Percentiles rank a stretch among this genome's conserved stretches.
phyloP scores from a whole-genome alignment of 495 filamentous ascomycete genomes.

The Xylaria nigripes region DNA sequence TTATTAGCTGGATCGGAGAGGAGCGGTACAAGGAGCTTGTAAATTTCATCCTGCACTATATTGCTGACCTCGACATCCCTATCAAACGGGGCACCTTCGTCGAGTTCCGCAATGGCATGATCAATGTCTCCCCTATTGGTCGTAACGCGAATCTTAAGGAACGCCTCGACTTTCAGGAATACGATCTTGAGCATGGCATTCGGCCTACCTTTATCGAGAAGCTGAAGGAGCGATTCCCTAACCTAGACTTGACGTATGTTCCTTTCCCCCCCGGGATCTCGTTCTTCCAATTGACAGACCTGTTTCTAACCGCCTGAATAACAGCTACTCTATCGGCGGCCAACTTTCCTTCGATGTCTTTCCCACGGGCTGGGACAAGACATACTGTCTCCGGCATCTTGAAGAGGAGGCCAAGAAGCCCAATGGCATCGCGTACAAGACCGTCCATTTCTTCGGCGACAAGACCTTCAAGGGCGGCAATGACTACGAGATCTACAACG shows the following conservation, averaged over 20 bases:
- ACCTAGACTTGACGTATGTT: conserved; percentile 74
- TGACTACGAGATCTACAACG: conserved; percentile 86
- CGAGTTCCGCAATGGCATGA: conserved; percentile 96
- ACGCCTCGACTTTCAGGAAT: conserved; percentile 68
- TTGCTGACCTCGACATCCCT: conserved; percentile 80
- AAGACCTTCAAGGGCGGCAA: conserved; percentile 86
- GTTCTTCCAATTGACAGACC: background rate
- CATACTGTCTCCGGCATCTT: conserved; percentile 86
- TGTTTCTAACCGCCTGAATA: background rate
- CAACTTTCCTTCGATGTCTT: conserved; percentile 99
- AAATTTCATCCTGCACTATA: conserved; percentile 77
- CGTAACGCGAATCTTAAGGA: conserved; percentile 78
- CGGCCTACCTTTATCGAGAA: conserved; percentile 62
- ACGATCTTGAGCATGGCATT: conserved; percentile 67
- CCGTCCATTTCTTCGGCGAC: conserved; percentile 97
- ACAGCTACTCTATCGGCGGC: conserved; percentile 84
- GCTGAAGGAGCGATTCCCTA: conserved; percentile 70
- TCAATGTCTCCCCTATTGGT: conserved; percentile 90
- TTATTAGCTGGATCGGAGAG: conserved; percentile 91
- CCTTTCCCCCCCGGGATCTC: background rate
- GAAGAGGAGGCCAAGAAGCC: conserved; percentile 65
- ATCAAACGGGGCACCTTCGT: conserved; percentile 93
- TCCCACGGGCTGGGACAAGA: conserved; percentile 96
- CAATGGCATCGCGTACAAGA: conserved; percentile 66
- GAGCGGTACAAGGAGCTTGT: conserved; percentile 83